A percentile compares a stretch with the other conserved stretches of the same genome.
These are phyloP conservation scores for Calcarisporium arbuscula DNA, from an alignment of 2,329 filamentous ascomycete genomes.

Conservation along the genomic window DNA sequence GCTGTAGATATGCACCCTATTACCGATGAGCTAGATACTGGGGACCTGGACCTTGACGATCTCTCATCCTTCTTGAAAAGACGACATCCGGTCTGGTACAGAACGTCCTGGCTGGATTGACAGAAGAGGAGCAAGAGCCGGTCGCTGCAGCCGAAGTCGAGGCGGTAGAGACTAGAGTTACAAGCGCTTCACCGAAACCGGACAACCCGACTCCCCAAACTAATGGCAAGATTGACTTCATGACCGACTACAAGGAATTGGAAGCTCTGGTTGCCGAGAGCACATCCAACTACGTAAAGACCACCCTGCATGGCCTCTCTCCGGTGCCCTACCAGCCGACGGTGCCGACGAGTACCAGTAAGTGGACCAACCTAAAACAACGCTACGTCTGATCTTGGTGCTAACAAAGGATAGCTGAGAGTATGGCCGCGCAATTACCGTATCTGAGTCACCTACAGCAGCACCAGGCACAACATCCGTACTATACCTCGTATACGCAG, in stretches of 20 bases:
- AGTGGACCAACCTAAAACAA: constrained; percentile 11
- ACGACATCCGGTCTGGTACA: constrained; percentile 34
- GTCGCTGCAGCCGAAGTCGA: constrained; percentile 5
- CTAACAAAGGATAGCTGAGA: constrained; percentile 19
- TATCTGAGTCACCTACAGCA: constrained; percentile 33
- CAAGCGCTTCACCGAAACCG: constrained; percentile 12
- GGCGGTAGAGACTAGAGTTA: too few relatives aligned
- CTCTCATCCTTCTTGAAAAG: constrained; percentile 37
- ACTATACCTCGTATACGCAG: constrained; percentile 25
- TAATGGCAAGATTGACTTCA: constrained; percentile 24
- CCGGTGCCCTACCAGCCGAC: constrained; percentile 36
- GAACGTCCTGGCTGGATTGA: constrained; percentile 30
- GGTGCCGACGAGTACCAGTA: constrained; percentile 32
- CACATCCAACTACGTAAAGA: constrained; percentile 38
- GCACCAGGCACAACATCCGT: constrained; percentile 27
- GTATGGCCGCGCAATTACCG: constrained; percentile 26
- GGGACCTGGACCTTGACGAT: constrained; percentile 32
- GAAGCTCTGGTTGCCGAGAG: constrained; percentile 38
- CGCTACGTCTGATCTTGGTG: neutral
- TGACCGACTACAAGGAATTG: constrained; percentile 35
- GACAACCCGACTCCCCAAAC: constrained; percentile 17
- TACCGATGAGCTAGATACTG: constrained; percentile 19
- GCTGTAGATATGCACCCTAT: constrained; percentile 19
- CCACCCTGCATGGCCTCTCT: constrained; percentile 35
- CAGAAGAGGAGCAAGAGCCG: constrained; percentile 17